Conservation (phyloP, 169 alveolate genomes). For the Cryptosporidium canis region DNA sequence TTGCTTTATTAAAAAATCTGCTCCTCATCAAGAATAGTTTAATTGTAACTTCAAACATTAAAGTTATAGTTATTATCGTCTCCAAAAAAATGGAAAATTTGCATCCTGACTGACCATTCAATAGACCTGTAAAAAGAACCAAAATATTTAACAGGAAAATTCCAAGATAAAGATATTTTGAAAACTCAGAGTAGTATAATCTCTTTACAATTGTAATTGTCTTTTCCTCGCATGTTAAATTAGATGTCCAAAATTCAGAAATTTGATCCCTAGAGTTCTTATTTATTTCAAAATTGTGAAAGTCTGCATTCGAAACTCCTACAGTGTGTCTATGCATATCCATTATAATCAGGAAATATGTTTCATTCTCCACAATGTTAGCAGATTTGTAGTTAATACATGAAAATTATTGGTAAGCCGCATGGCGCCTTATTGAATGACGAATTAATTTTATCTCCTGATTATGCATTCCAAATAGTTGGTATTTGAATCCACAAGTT, state of each 20-base stretch:
- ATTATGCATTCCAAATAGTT: not conserved
- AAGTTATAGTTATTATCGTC: conserved; percentile 17
- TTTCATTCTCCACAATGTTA: not conserved
- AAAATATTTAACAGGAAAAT: conserved; percentile 40
- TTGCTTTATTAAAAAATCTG: conserved; percentile 21
- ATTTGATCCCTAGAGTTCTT: not conserved
- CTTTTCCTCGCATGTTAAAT: conserved; percentile 46
- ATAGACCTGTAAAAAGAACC: conserved; percentile 33
- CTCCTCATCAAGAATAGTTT: conserved; percentile 40
- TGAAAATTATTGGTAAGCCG: not conserved
- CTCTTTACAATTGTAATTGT: conserved; percentile 51
- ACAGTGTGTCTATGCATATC: conserved; percentile 55
- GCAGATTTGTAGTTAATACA: not conserved
- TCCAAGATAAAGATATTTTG: conserved; percentile 47
- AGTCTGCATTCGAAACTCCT: conserved; percentile 25
- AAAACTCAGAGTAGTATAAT: conserved; percentile 60
- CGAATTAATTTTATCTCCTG: not conserved
- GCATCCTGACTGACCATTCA: conserved; percentile 22
- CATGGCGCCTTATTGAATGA: conserved; percentile 4
- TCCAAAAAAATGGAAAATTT: conserved; percentile 30
- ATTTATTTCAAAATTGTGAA: conserved; percentile 32
- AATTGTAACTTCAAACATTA: conserved; percentile 53
- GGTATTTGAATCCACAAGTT: not conserved
- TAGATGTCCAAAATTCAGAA: not conserved
- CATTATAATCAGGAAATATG: not conserved